A percentile compares a stretch with the other conserved stretches of the same genome.
phyloP scores from a whole-genome alignment of 805 yeast species.

The Yamadazyma insecticola region DNA sequence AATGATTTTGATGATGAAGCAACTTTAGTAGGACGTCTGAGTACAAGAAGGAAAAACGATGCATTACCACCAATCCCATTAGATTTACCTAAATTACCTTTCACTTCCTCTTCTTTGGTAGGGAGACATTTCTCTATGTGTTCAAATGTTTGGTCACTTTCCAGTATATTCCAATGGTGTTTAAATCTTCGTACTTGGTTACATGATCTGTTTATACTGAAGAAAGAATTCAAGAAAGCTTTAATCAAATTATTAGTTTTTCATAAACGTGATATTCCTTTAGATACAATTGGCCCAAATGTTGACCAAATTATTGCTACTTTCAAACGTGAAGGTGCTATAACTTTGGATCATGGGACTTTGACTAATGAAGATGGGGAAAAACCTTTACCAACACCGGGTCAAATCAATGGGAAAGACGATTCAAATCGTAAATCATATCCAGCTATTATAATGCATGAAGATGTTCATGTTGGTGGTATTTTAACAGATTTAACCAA shows the following conservation, averaged over 20 bases:
- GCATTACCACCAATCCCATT: slow-evolving; percentile 42
- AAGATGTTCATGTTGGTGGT: slow-evolving; percentile 26
- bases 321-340: slow-evolving; percentile 38
- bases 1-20: slow-evolving; percentile 6
- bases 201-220: slow-evolving; percentile 45
- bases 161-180: slow-evolving; percentile 53
- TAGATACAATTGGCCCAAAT: slow-evolving; percentile 46
- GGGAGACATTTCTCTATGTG: slow-evolving; percentile 49
- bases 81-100: slow-evolving; percentile 53
- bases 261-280: slow-evolving; percentile 45
- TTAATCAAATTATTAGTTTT: slow-evolving; percentile 48
- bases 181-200: slow-evolving; percentile 49
- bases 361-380: slow-evolving; percentile 9
- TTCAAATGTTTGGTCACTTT: slow-evolving; percentile 41
- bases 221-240: slow-evolving; percentile 49
- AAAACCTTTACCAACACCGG: slow-evolving; percentile 9
- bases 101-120: slow-evolving; percentile 45
- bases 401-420: background rate
- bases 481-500: slow-evolving; percentile 40
- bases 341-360: slow-evolving; percentile 22
- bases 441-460: slow-evolving; percentile 15
- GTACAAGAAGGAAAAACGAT: slow-evolving; percentile 14
- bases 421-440: slow-evolving; percentile 6
- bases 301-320: slow-evolving; percentile 46
- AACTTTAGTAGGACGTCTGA: slow-evolving; percentile 3